Base-by-base conservation (phyloP, 2,329 filamentous ascomycete genomes). In the Fusarium caatingaense region DNA sequence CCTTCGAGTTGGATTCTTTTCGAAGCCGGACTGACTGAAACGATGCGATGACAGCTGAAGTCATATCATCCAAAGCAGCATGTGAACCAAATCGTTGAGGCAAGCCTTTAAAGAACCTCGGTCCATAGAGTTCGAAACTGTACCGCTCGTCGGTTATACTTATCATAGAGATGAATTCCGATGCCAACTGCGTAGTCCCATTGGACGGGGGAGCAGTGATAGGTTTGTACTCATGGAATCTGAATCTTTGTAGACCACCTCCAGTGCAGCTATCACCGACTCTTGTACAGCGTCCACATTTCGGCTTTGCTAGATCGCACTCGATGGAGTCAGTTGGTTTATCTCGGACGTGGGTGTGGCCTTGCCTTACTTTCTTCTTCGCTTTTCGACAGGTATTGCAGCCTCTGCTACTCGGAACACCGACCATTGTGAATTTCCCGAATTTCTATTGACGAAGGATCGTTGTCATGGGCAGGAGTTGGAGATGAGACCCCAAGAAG, bases 221-320 rank as follows among this genome's bases (percentile, higher is more conserved):
- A 3, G 53, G 45, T 7, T 57, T 53, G 12, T 65, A 56, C 12
- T 68, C 41, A 8, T 69, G 60, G 8, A 69, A 69, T 21, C 54
- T 68, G 42, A 51, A 69, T 30, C 60, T 50, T 16, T 27, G 23
- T 9, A 50, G 12, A 8, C 65, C 60, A 8, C 28, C 54, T 8
- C 66, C 66, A 0, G 49, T 9, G 11, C 60, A 65, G 0, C 10
- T 13, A 25, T 42, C 15, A 0, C 50, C 46, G 3, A 65, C 11
- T 23, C 44, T 64, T 3, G 28, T 32, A 34, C 66, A 69, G 6
- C 65, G 44, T 3, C 60, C 59, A 16, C 65, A 69, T 25, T 34
- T 66, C 3, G 66, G 66, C 2, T 69, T 46, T 13, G 23, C 51
- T n/a, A 54, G 16, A 32, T 69, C 65, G 37, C 66, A 69, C 66